Percentiles rank a stretch among this genome's conserved stretches.
phyloP scores from a whole-genome alignment of 306 rosid genomes.

The Dicorynia guianensis region DNA sequence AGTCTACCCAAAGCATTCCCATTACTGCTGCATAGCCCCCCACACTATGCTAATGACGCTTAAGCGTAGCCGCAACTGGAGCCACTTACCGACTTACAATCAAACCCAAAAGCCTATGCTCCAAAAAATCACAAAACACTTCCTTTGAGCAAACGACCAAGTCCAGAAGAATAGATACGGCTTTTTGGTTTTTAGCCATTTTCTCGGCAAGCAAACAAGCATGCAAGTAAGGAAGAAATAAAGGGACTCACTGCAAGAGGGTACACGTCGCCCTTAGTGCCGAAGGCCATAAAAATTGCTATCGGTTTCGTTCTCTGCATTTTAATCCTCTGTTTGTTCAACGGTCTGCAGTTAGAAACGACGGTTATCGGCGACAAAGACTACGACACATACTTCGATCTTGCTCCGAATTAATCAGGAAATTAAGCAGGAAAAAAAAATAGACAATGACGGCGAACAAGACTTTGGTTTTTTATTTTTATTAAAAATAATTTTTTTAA shows the following conservation, averaged over 20 bases:
- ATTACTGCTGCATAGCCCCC: neutral
- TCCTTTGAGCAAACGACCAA: neutral
- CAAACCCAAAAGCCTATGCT: conserved; percentile 2
- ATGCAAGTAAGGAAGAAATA: neutral
- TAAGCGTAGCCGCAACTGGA: too few relatives aligned
- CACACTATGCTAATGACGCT: neutral
- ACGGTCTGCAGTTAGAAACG: too few relatives aligned
- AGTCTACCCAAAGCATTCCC: neutral
- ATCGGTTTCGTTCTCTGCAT: conserved; percentile 58
- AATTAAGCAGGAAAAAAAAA: too few relatives aligned
- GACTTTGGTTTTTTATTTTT: too few relatives aligned
- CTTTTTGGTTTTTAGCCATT: neutral
- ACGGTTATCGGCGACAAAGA: too few relatives aligned
- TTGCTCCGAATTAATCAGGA: too few relatives aligned
- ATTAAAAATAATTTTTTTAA: too few relatives aligned
- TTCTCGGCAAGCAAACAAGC: neutral
- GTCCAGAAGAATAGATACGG: neutral
- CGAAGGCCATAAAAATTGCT: conserved; percentile 82
- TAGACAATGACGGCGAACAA: too few relatives aligned
- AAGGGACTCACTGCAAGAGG: conserved; percentile 64
- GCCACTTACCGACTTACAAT: neutral
- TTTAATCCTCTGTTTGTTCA: neutral
- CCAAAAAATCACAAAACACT: neutral
- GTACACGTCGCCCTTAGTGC: conserved; percentile 80
- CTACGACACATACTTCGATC: too few relatives aligned